Evolutionary conservation across 805 yeast genomes (phyloP), one percentile per base, ranked within the genome.

Genomic region (Saturnispora serradocipensis): DNA sequence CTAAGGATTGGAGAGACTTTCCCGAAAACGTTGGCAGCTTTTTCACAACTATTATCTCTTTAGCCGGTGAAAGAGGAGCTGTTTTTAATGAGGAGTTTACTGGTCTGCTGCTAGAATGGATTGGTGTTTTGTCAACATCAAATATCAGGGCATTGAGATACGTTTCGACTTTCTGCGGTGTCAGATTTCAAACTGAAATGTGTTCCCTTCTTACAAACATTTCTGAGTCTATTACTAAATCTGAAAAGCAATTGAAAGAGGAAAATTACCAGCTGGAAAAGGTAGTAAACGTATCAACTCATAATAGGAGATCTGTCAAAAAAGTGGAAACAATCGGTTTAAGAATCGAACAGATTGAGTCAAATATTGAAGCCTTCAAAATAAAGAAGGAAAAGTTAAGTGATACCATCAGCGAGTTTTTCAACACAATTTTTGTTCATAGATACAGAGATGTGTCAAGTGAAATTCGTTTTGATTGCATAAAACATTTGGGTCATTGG

Each of bases 401-500:
- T 36, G 81, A 74, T 49, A 78, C 78, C 51, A 72, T 86, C 39
- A 78, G 75, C 52, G 95, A 88, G 55, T 74, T 86, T 9, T 76
- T 81, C 32, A 81, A 78, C 56, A 73, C 84, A 2, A 76, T 84
- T 8, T 86, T 88, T 62, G 77, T 80, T 10, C 87, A 84, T 60
- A 72, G 97, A 57, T 86, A 86, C 63, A 80, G 89, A 56, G 97
- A 90, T 64, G 74, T 83, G 13, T 95, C 88, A 61, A 78, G 82
- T 5, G 63, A 65, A 5, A 85, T 90, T 35, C 74, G 97, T 58
- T 75, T 76, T 30, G 88, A 84, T 52, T 84, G 96, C 50, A 71
- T 87, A 58, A 59, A 64, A 8, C 73, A 75, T 35, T 69, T 89
- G 48, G 81, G 88, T n/a, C 70, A 67, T 16, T 86, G 95, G 87